Conservation (phyloP, 2,329 filamentous ascomycete genomes). For the Colletotrichum salicis region DNA sequence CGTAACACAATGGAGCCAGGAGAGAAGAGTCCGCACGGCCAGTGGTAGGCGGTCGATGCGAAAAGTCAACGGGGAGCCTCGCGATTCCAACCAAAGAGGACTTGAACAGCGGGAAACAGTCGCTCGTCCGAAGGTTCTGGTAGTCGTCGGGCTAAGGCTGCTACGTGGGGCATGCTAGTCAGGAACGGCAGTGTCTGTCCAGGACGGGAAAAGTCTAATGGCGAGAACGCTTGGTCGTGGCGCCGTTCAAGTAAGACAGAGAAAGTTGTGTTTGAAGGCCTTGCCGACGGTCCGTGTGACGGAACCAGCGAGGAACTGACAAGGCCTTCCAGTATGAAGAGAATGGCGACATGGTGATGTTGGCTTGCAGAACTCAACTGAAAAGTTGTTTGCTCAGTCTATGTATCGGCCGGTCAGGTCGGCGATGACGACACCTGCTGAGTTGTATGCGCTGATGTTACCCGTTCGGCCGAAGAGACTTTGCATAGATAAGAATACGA, state of each 20-base stretch:
- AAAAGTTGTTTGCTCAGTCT: background rate
- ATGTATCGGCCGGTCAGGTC: background rate
- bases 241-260: constrained; percentile 7
- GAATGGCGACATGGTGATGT: background rate
- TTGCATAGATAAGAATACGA: constrained; percentile 18
- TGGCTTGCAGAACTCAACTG: background rate
- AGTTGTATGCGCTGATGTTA: constrained; percentile 4
- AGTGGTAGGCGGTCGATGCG: background rate
- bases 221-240: constrained; percentile 26
- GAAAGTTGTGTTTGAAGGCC: constrained; percentile 15
- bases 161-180: constrained; percentile 18
- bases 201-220: constrained; percentile 26
- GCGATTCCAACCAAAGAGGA: background rate
- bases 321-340: background rate
- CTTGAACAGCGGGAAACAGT: background rate
- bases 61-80: constrained; percentile 15
- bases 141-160: constrained; percentile 6
- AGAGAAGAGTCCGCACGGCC: background rate
- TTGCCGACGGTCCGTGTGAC: constrained; percentile 15
- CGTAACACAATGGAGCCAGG: background rate
- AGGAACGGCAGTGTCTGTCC: constrained; percentile 7
- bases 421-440: constrained; percentile 21
- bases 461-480: constrained; percentile 10
- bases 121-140: constrained; percentile 14
- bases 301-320: background rate